Conservation (phyloP, 768 basidiomycete species). For the Hericium coralloides region DNA sequence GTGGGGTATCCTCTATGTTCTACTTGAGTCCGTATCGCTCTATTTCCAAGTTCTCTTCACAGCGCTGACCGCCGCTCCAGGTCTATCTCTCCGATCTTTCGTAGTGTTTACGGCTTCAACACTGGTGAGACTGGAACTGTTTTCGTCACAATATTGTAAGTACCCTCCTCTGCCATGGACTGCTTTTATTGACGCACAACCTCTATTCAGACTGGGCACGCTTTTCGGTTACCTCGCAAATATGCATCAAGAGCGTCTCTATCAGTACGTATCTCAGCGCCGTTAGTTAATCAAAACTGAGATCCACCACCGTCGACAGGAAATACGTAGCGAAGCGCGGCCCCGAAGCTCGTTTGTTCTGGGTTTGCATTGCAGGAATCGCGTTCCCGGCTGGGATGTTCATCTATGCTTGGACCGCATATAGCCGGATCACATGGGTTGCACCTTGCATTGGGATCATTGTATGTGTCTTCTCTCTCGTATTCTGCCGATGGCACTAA, state of each 20-base stretch:
- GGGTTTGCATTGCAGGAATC: constrained; percentile 44
- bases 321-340: constrained; percentile 22
- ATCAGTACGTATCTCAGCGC: constrained; percentile 11
- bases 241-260: constrained; percentile 22
- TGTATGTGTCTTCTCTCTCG: constrained; percentile 11
- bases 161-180: neutral
- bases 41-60: neutral
- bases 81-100: constrained; percentile 49
- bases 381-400: constrained; percentile 55
- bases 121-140: constrained; percentile 49
- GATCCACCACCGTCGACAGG: constrained; percentile 7
- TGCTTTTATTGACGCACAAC: constrained; percentile 1
- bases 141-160: constrained; percentile 50
- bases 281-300: neutral
- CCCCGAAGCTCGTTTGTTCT: constrained; percentile 54
- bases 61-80: constrained; percentile 19
- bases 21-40: constrained; percentile 40
- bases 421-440: constrained; percentile 49
- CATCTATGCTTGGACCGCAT: constrained; percentile 66
- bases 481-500: too few species aligned
- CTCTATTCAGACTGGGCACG: constrained; percentile 40
- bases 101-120: constrained; percentile 47
- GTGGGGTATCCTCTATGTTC: constrained; percentile 68
- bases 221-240: constrained; percentile 21
- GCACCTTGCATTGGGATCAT: constrained; percentile 44